Conservation (phyloP, 257 asterid species). For the Euphrasia confusa region DNA sequence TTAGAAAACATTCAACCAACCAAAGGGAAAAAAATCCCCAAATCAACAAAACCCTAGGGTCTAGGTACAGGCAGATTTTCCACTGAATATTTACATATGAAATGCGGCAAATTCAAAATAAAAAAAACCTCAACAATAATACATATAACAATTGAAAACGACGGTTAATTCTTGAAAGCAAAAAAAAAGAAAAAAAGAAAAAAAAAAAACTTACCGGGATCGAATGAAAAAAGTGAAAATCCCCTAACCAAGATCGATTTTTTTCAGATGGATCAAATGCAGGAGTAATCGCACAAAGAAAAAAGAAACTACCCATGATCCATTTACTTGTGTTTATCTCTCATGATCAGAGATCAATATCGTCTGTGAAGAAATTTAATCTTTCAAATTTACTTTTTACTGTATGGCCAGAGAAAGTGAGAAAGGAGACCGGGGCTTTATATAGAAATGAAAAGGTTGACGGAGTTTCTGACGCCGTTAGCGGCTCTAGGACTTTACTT, state of each 20-base stretch:
- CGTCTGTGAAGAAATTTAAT: not conserved
- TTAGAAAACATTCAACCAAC: conserved; percentile 15
- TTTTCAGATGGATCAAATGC: conserved; percentile 21
- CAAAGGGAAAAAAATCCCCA: not conserved
- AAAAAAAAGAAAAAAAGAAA: not conserved
- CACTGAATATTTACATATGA: conserved; percentile 2
- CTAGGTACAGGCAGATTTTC: conserved; percentile 4
- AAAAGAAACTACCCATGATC: conserved; percentile 24
- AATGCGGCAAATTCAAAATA: not conserved
- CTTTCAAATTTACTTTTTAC: conserved; percentile 12
- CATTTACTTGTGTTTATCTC: not conserved
- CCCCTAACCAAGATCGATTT: conserved; percentile 20
- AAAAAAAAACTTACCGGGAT: conserved; percentile 31
- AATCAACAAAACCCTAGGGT: conserved; percentile 16
- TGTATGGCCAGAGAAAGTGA: conserved; percentile 10
- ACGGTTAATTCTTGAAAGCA: not conserved
- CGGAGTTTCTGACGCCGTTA: conserved; percentile 29
- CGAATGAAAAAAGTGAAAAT: conserved; percentile 14
- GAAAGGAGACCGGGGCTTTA: not conserved
- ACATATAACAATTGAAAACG: not conserved
- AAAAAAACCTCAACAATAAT: not conserved
- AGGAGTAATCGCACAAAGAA: not conserved
- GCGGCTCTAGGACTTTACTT: conserved; percentile 26
- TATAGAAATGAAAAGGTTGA: not conserved
- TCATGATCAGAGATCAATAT: conserved; percentile 15